A percentile compares a stretch with the other conserved stretches of the same genome.
These are phyloP conservation scores for Piper longum DNA, from an alignment of 164 flowering plant species.

Conservation along the genomic window DNA sequence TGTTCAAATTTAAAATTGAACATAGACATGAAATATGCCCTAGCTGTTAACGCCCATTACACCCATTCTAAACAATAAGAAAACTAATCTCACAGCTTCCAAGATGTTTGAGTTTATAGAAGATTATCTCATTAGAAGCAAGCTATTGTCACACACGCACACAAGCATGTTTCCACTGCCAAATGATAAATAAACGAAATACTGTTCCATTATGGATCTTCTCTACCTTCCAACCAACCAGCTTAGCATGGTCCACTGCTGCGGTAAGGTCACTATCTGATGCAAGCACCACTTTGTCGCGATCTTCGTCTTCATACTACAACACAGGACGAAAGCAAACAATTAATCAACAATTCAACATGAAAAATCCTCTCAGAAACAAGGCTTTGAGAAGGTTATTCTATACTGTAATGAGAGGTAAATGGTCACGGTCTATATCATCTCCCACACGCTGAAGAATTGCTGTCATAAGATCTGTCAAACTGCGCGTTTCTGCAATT, in stretches of 20 bases:
- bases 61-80: no score
- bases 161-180: no score
- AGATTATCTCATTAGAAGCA: no score
- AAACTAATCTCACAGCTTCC: no score
- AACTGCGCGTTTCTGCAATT: conserved; percentile 43
- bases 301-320: conserved; percentile 98
- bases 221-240: conserved; percentile 81
- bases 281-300: conserved; percentile 77
- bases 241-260: conserved; percentile 90
- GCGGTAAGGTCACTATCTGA: conserved; percentile 80
- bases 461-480: conserved; percentile 65
- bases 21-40: no score
- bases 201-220: background rate
- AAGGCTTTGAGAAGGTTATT: background rate
- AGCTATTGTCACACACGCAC: no score
- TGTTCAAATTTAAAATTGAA: no score
- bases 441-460: conserved; percentile 81
- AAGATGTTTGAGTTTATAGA: no score
- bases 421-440: conserved; percentile 64
- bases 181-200: no score
- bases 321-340: conserved; percentile 1
- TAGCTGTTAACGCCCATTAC: no score
- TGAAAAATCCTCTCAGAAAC: background rate
- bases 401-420: conserved; percentile 78
- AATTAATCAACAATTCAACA: background rate